Evolutionary conservation across 1,284 basidiomycete genomes (phyloP), one percentile per base, ranked within the genome.

Genomic region (Meira miltonrushii): DNA sequence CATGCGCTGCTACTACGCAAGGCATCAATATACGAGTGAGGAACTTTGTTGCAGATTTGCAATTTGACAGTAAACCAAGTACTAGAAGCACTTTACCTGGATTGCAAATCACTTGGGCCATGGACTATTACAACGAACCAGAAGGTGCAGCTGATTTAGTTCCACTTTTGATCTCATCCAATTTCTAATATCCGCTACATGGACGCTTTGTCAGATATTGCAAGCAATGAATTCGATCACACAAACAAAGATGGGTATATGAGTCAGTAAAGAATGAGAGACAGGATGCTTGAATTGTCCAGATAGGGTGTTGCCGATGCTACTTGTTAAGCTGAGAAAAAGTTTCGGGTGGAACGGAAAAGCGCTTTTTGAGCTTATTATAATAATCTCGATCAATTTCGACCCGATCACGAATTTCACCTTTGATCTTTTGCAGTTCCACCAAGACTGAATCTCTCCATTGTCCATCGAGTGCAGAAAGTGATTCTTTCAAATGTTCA

Each of bases 101-200:
- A 12, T 11, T 17, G 50, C 23, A 25, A 23, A 59, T 56, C 44
- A 54, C 62, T 11, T 58, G 67, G 56, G 65, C 64, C 1, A 13
- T 71, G n/a, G 71, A 72, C 47, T 72, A 61, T 39, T 72, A 63
- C 37, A 60, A 66, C 37, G 59, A 70, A 38, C 52, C 54, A n/a
- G 51, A 59, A 23, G 40, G 60, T 5, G 59, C 51, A 2, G 57
- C 55, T 0, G 61, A 65, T 37, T 40, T 72, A 11, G 50, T 64
- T 0, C 19, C 39, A 1, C 54, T 71, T 12, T 55, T 72, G 37
- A 57, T 72, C 4, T 60, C 65, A 25, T 63, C 69, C 11, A 72
- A 72, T 58, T 71, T 72, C 25, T 41, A 39, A 48, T 43, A 4
- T 43, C 10, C 19, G n/a, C n/a, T n/a, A n/a, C n/a, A n/a, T n/a